Conservation (phyloP, 1,284 basidiomycete genomes). For the Kalmanozyma brasiliensis region DNA sequence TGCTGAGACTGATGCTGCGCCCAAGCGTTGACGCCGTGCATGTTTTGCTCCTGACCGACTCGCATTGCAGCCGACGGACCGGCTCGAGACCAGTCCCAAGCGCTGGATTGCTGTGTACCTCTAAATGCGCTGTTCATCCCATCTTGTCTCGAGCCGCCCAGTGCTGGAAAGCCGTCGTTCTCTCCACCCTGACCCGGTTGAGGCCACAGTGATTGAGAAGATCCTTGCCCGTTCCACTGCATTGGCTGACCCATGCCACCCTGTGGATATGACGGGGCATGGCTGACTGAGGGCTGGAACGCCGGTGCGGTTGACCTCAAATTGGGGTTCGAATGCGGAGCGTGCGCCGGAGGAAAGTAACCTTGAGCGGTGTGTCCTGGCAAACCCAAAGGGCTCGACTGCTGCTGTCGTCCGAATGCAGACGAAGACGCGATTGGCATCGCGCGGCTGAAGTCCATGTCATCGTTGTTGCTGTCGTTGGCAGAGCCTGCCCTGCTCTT, state of each 20-base stretch:
- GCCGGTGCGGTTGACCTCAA: constrained; percentile 32
- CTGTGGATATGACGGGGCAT: constrained; percentile 18
- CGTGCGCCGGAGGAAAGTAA: constrained; percentile 18
- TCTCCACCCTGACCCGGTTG: background rate
- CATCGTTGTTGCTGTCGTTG: constrained; percentile 15
- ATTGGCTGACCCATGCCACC: too few relatives aligned
- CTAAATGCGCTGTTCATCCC: constrained; percentile 1
- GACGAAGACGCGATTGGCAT: constrained; percentile 6
- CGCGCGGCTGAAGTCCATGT: constrained; percentile 35
- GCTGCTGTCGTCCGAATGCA: constrained; percentile 11
- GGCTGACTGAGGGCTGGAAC: constrained; percentile 37
- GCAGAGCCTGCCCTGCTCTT: background rate
- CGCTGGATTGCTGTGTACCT: too few relatives aligned
- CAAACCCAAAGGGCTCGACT: constrained; percentile 28
- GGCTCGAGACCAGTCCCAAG: constrained; percentile 13
- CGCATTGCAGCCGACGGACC: background rate
- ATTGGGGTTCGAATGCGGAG: constrained; percentile 27
- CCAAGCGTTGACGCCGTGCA: constrained; percentile 31
- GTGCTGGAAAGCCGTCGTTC: constrained; percentile 26
- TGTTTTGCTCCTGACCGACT: constrained; percentile 14
- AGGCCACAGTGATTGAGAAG: background rate
- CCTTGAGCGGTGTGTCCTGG: constrained; percentile 8
- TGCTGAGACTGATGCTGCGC: constrained; percentile 23
- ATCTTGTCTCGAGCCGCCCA: background rate
- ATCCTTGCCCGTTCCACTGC: background rate